These are phyloP conservation scores for Berberis thunbergii DNA, from an alignment of 164 flowering plant genomes.

Conservation along the genomic window DNA sequence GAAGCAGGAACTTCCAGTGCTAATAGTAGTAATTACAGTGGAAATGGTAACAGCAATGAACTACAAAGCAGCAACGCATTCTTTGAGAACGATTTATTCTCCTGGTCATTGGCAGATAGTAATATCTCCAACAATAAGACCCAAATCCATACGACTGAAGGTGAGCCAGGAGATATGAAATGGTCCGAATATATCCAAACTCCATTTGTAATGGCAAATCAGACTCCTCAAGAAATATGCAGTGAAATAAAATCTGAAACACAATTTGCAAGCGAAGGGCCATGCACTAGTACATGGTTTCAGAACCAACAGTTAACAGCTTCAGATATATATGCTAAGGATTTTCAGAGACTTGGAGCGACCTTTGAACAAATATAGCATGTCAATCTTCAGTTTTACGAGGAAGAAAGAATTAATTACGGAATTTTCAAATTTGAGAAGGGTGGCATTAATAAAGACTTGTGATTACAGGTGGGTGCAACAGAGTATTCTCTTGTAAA, in stretches of 20 bases:
- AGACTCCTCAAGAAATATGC: slow-evolving; percentile 15
- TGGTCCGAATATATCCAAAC: slow-evolving; percentile 63
- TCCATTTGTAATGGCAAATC: slow-evolving; percentile 26
- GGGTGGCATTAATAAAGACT: slow-evolving; percentile 18
- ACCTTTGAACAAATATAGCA: slow-evolving; percentile 51
- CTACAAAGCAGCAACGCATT: slow-evolving; percentile 24
- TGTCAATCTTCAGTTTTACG: slow-evolving; percentile 10
- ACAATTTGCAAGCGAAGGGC: slow-evolving; percentile 19
- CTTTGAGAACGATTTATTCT: slow-evolving; percentile 28
- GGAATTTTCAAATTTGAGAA: slow-evolving; percentile 14
- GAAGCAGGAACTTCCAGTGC: slow-evolving; percentile 26
- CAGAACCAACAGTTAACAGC: slow-evolving; percentile 20
- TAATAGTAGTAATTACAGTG: slow-evolving; percentile 23
- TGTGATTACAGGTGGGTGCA: too few relatives aligned
- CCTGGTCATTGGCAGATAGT: slow-evolving; percentile 37
- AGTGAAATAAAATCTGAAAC: slow-evolving; percentile 40
- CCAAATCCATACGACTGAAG: slow-evolving; percentile 17
- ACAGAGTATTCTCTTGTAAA: slow-evolving; percentile 34
- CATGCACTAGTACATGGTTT: slow-evolving; percentile 27
- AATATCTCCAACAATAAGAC: slow-evolving; percentile 19
- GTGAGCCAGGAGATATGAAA: slow-evolving; percentile 45
- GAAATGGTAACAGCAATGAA: slow-evolving; percentile 25
- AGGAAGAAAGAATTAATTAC: slow-evolving; percentile 1
- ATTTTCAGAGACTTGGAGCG: slow-evolving; percentile 35
- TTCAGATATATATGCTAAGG: slow-evolving; percentile 30